A percentile compares a stretch with the other conserved stretches of the same genome.
Conservation (phyloP, 495 filamentous ascomycete species). For the Xylaria flabelliformis region DNA sequence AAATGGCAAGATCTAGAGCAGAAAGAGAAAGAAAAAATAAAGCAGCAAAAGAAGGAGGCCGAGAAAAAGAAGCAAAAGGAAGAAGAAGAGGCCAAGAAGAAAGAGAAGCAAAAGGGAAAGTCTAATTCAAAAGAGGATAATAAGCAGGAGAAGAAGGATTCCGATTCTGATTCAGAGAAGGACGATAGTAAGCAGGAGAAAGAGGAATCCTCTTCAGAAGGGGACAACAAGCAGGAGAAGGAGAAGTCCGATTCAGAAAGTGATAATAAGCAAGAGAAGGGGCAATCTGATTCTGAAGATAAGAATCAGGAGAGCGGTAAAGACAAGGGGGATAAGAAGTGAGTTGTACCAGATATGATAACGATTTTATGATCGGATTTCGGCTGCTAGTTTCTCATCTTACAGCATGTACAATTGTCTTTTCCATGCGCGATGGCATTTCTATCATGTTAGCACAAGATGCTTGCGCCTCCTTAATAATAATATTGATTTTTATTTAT, state of each 20-base stretch:
- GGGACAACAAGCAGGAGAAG: slow-evolving; percentile 7
- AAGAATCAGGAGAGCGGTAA: slow-evolving; percentile 13
- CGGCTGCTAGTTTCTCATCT: neutral
- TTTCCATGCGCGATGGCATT: neutral
- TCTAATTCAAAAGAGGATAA: slow-evolving; percentile 3
- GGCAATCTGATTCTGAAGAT: slow-evolving; percentile 12
- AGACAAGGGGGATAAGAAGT: neutral
- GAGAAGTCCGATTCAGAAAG: neutral
- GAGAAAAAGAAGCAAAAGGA: slow-evolving; percentile 43
- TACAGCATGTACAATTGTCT: neutral
- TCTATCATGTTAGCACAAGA: neutral
- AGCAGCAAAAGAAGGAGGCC: slow-evolving; percentile 45
- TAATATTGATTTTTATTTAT: neutral
- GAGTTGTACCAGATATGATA: slow-evolving; percentile 3
- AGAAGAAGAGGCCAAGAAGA: slow-evolving; percentile 38
- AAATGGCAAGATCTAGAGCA: slow-evolving; percentile 69
- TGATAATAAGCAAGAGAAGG: neutral
- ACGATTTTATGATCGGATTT: neutral
- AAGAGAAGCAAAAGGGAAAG: slow-evolving; percentile 27
- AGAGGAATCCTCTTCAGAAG: no score
- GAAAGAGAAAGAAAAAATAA: slow-evolving; percentile 55
- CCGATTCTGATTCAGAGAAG: slow-evolving; percentile 10
- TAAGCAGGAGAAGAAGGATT: slow-evolving; percentile 23
- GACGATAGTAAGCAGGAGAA: neutral
- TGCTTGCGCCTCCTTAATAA: neutral